A percentile compares a stretch with the other conserved stretches of the same genome.
These are phyloP conservation scores for Penstemon barbatus DNA, from an alignment of 257 asterid genomes.

Conservation along the genomic window DNA sequence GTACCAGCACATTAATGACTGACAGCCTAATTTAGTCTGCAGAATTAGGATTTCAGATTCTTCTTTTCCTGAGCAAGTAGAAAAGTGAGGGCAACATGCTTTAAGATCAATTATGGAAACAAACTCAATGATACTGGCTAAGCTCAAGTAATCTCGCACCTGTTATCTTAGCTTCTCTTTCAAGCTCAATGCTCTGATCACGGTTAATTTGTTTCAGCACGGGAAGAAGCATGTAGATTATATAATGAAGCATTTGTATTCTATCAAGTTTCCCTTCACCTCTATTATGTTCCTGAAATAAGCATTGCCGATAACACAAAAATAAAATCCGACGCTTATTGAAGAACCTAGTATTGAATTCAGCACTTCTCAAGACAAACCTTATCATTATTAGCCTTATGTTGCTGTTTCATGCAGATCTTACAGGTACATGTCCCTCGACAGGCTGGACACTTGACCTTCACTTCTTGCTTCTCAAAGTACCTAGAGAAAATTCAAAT, in stretches of 20 bases:
- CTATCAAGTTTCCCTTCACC: constrained; percentile 57
- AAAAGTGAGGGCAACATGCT: constrained; percentile 8
- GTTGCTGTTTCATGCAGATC: constrained; percentile 58
- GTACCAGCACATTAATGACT: constrained; percentile 64
- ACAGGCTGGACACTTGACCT: constrained; percentile 79
- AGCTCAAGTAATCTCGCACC: constrained; percentile 45
- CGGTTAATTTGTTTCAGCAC: constrained; percentile 65
- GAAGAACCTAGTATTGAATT: constrained; percentile 12
- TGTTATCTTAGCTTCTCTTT: constrained; percentile 63
- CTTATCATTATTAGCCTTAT: constrained; percentile 47
- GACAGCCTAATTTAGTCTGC: constrained; percentile 43
- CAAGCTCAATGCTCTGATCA: constrained; percentile 69
- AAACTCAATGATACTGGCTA: constrained; percentile 8
- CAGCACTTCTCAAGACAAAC: constrained; percentile 44
- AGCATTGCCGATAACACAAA: constrained; percentile 26
- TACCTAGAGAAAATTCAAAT: constrained; percentile 43
- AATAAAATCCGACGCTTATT: constrained; percentile 28
- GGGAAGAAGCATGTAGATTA: constrained; percentile 75
- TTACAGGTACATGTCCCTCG: constrained; percentile 69
- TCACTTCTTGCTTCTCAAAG: constrained; percentile 72
- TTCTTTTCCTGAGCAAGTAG: constrained; percentile 51
- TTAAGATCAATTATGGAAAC: constrained; percentile 21
- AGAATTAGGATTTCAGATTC: constrained; percentile 53
- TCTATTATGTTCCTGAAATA: constrained; percentile 55
- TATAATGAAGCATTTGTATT: constrained; percentile 65